A percentile compares a stretch with the other conserved stretches of the same genome.
These are phyloP conservation scores for Herpotrichia juniperi DNA, from an alignment of 2,329 filamentous ascomycete genomes.

Conservation along the genomic window DNA sequence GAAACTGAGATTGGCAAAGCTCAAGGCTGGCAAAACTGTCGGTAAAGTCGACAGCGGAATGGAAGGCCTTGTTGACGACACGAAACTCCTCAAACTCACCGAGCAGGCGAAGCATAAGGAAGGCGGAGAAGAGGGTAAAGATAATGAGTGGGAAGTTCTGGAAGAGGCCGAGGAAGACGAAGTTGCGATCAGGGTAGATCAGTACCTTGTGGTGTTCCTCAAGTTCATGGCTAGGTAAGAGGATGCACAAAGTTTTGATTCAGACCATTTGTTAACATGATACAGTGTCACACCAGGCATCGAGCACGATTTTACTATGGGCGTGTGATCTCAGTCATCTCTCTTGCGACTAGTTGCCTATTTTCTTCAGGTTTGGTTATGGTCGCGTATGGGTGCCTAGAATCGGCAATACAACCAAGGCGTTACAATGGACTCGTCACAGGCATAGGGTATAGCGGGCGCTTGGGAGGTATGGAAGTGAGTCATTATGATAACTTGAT, in stretches of 20 bases:
- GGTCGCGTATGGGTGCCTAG: background rate
- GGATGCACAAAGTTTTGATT: background rate
- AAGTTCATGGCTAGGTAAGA: constrained; percentile 68
- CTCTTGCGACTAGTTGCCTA: background rate
- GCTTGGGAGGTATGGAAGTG: constrained; percentile 6
- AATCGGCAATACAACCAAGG: constrained; percentile 5
- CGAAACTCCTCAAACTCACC: constrained; percentile 67
- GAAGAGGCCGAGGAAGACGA: constrained; percentile 69
- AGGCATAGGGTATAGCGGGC: constrained; percentile 13
- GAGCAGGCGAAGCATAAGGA: constrained; percentile 52
- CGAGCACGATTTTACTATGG: constrained; percentile 98
- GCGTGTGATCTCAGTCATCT: constrained; percentile 63
- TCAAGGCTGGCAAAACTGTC: constrained; percentile 67
- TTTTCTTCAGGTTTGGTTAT: background rate
- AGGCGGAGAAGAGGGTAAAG: constrained; percentile 43
- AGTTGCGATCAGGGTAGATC: constrained; percentile 83
- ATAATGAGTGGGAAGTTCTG: constrained; percentile 67
- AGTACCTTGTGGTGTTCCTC: constrained; percentile 85
- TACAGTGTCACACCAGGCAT: constrained; percentile 92
- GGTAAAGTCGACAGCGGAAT: constrained; percentile 66
- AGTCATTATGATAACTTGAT: background rate
- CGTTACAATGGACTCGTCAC: constrained; percentile 9
- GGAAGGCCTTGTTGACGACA: constrained; percentile 85
- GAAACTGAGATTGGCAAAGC: constrained; percentile 84
- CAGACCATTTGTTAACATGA: constrained; percentile 63